Evolutionary conservation across 495 filamentous ascomycete species (phyloP).

Genomic region (Penicillium riverlandense): DNA sequence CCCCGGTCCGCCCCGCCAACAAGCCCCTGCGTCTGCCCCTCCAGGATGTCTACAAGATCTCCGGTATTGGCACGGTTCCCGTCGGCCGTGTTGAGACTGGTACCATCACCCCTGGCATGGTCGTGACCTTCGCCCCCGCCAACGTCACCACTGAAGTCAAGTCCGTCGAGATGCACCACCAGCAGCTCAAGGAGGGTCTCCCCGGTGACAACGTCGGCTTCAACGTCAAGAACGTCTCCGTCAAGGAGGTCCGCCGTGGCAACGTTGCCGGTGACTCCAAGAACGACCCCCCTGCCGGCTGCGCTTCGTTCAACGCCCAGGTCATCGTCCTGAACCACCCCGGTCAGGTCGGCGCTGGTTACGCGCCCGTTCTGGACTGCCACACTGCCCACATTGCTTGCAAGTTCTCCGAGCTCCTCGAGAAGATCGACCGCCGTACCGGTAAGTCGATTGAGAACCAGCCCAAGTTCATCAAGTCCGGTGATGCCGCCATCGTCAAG

Average conservation of each 20-base stretch:
- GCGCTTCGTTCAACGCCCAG: slow-evolving; percentile 95
- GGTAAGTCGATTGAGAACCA: slow-evolving; percentile 87
- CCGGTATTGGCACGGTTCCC: slow-evolving; percentile 98
- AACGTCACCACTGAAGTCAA: slow-evolving; percentile 99
- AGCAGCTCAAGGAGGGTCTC: slow-evolving; percentile 92
- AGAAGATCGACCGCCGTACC: slow-evolving; percentile 99
- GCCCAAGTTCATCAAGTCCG: slow-evolving; percentile 99
- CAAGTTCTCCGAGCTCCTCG: slow-evolving; percentile 97
- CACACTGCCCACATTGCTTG: slow-evolving; percentile 99
- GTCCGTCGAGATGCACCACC: slow-evolving; percentile 99
- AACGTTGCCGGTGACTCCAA: slow-evolving; percentile 99
- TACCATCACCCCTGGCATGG: slow-evolving; percentile 95
- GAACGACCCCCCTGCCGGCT: slow-evolving; percentile 90
- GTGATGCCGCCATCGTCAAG: slow-evolving; percentile 99
- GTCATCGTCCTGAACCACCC: slow-evolving; percentile 99
- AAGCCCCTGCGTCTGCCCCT: slow-evolving; percentile 98
- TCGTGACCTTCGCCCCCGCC: slow-evolving; percentile 80
- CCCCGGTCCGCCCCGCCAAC: slow-evolving; percentile 74
- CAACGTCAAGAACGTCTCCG: slow-evolving; percentile 99
- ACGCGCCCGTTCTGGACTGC: slow-evolving; percentile 98
- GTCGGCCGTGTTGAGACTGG: slow-evolving; percentile 99
- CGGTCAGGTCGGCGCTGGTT: slow-evolving; percentile 97
- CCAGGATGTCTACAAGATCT: slow-evolving; percentile 99
- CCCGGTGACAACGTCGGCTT: slow-evolving; percentile 99
- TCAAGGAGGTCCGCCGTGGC: slow-evolving; percentile 99